Evolutionary conservation across 2,329 filamentous ascomycete genomes (phyloP).

Genomic region (Aspergillus flavus): DNA sequence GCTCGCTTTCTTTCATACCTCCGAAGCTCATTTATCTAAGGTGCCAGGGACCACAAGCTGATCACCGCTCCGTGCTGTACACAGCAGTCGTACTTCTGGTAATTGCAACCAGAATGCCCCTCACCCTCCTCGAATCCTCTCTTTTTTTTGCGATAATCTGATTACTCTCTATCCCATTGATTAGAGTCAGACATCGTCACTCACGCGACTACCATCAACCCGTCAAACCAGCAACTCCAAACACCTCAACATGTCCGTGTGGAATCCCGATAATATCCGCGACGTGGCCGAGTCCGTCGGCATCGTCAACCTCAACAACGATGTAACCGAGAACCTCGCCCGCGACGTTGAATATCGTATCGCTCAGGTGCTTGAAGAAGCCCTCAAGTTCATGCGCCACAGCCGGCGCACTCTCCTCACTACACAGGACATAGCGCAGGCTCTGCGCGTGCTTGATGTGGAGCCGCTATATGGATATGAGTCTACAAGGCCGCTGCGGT

Average conservation of each 20-base stretch:
- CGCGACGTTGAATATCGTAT: slow-evolving; percentile 96
- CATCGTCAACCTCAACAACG: slow-evolving; percentile 77
- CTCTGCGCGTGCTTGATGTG: slow-evolving; percentile 82
- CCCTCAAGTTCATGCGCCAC: slow-evolving; percentile 94
- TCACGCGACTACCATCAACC: neutral
- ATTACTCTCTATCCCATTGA: neutral
- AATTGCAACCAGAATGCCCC: neutral
- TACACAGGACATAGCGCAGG: slow-evolving; percentile 86
- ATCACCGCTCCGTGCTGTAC: neutral
- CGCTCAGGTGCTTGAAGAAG: slow-evolving; percentile 89
- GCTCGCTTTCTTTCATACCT: neutral
- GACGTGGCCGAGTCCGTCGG: slow-evolving; percentile 97
- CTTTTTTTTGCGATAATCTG: neutral
- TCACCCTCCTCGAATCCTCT: neutral
- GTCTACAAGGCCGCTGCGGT: slow-evolving; percentile 82
- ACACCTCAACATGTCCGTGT: slow-evolving; percentile 62
- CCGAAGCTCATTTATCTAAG: neutral
- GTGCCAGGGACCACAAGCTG: neutral
- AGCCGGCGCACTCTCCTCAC: slow-evolving; percentile 82
- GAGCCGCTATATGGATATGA: slow-evolving; percentile 97
- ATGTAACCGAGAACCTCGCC: slow-evolving; percentile 82
- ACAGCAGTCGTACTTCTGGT: neutral
- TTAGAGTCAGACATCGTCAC: neutral
- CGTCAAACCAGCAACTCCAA: neutral
- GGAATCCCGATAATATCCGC: slow-evolving; percentile 94